Base-by-base conservation (phyloP, 305 asterid genomes). In the Andrographis paniculata region DNA sequence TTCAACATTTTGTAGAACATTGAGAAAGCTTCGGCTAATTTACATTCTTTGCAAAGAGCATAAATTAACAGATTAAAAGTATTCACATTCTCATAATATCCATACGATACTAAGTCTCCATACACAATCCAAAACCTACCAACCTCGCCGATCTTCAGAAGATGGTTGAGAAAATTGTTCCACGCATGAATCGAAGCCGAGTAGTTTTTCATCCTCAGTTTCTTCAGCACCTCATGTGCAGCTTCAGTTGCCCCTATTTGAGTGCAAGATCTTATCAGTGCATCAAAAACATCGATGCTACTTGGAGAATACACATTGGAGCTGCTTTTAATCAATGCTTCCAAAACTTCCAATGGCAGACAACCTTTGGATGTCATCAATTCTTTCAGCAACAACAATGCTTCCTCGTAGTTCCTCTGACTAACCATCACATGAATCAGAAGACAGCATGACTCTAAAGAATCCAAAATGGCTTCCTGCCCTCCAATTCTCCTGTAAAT, bases 161-260 rank as follows among this genome's bases (percentile, higher is more conserved):
- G 68, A 69, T 75, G 84, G 75, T 65, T 76, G 63, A 86, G 62
- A 62, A 69, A 80, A 59, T 82, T 78, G 73, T 86, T 82, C 94
- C 81, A 73, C 2, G 94, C 93, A 61, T 76, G 81, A 63, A 82
- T 45, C 30, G 55, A 30, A 39, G 80, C 64, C 46, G 37, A 21
- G 66, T 40, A 13, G n/a, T 61, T 63, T 17, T 59, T 49, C 52
- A 33, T 38, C 59, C 64, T 75, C 54, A 60, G 65, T 47, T 68
- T 67, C 69, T 67, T 41, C 8, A 87, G 76, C 47, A 83, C 86
- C 61, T 66, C 68, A 62, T 61, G 63, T 42, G 93, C 87, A 56
- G 56, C 79, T 31, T 76, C 69, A 3, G 76, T 61, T 17, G 75
- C 65, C 48, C 94, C 89, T 46, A 70, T 60, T 54, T 80, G 78